phyloP scores from a whole-genome alignment of 352 stramenopile species.

The Pythium grandisporangium region DNA sequence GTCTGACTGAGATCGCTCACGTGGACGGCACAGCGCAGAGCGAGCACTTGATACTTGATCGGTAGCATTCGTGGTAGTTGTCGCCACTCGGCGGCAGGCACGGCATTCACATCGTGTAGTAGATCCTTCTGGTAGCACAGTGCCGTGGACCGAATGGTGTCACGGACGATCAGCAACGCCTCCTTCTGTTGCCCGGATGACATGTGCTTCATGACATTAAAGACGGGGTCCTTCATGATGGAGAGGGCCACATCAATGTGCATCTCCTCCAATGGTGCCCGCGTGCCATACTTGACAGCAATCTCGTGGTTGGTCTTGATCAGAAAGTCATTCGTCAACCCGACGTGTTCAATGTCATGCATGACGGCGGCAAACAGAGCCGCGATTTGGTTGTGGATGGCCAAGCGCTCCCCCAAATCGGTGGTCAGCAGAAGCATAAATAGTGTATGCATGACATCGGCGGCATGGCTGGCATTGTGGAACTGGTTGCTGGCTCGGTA shows the following conservation, averaged over 20 bases:
- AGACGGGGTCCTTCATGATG: conserved; percentile 31
- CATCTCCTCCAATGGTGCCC: conserved; percentile 72
- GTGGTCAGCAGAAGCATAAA: conserved; percentile 66
- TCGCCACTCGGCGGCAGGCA: conserved; percentile 32
- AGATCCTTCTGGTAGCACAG: conserved; percentile 76
- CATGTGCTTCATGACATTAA: conserved; percentile 52
- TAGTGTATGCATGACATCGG: conserved; percentile 71
- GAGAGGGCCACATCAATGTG: conserved; percentile 51
- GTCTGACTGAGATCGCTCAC: conserved; percentile 79
- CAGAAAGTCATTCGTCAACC: conserved; percentile 72
- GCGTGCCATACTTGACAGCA: conserved; percentile 39
- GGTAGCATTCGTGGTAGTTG: conserved; percentile 19
- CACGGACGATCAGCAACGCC: conserved; percentile 42
- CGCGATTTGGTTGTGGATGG: conserved; percentile 57
- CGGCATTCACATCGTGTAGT: conserved; percentile 34
- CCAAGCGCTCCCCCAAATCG: conserved; percentile 34
- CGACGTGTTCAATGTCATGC: conserved; percentile 76
- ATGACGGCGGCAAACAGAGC: conserved; percentile 67
- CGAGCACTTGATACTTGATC: conserved; percentile 35
- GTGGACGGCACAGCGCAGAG: conserved; percentile 62
- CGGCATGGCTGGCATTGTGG: conserved; percentile 74
- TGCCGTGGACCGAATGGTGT: conserved; percentile 65
- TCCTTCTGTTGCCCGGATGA: conserved; percentile 30
- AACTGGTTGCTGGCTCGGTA: conserved; percentile 68
- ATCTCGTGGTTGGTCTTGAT: conserved; percentile 68